phyloP scores from a whole-genome alignment of 495 filamentous ascomycete species.

The Penicillium flavigenum region DNA sequence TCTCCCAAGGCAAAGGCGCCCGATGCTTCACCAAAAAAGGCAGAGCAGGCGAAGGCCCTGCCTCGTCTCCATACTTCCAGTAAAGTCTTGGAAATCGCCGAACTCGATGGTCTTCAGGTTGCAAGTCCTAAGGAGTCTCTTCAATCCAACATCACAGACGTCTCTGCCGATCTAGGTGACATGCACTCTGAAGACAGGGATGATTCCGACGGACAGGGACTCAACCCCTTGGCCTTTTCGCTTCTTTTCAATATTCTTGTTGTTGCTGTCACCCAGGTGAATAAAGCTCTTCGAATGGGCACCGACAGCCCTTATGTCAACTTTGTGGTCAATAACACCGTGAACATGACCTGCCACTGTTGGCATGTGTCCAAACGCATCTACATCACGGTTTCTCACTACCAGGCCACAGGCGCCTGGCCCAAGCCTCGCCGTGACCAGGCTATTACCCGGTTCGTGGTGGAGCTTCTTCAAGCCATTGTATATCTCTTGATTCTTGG shows the following conservation, averaged over 20 bases:
- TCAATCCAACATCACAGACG: constrained; percentile 27
- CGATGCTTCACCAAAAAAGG: constrained; percentile 1
- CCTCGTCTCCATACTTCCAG: constrained; percentile 20
- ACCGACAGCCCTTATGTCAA: constrained; percentile 32
- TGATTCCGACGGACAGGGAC: constrained; percentile 12
- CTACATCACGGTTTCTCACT: constrained; percentile 28
- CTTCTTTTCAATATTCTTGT: constrained; percentile 37
- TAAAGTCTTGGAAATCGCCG: constrained; percentile 36
- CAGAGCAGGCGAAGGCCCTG: constrained; percentile 19
- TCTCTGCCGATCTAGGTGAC: constrained; percentile 23
- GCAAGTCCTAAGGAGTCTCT: constrained; percentile 18
- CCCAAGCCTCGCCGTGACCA: constrained; percentile 32
- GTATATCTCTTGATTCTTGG: constrained; percentile 41
- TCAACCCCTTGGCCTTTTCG: constrained; percentile 28
- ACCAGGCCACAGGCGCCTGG: constrained; percentile 39
- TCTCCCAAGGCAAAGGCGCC: background rate
- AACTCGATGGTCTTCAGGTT: constrained; percentile 45
- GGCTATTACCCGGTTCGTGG: constrained; percentile 32
- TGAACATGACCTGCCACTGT: constrained; percentile 42
- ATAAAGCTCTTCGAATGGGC: constrained; percentile 23
- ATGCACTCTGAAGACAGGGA: constrained; percentile 19
- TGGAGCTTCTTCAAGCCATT: constrained; percentile 38
- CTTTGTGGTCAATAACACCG: constrained; percentile 28
- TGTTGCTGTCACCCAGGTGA: constrained; percentile 32
- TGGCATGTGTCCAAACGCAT: constrained; percentile 34